Evolutionary conservation across 1,284 basidiomycete species (phyloP).

Genomic region (Irpex sp.): DNA sequence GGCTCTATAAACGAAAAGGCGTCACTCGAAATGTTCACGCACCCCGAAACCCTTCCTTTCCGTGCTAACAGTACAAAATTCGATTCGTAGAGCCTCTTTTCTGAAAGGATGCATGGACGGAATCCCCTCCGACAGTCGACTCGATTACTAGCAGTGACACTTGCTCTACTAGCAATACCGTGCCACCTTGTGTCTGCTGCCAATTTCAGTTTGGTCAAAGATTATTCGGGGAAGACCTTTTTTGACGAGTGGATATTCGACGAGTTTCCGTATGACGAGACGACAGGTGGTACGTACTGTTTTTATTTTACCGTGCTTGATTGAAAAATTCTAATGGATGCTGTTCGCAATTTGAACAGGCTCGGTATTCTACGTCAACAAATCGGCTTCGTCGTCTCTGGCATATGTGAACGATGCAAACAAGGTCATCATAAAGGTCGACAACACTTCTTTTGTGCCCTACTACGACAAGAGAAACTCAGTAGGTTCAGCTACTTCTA

Average conservation of each 20-base stretch:
- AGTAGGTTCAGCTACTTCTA: constrained; percentile 28
- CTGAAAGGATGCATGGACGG: too few species aligned
- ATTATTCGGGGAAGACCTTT: constrained; percentile 42
- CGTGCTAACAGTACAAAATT: too few species aligned
- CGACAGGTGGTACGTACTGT: constrained; percentile 32
- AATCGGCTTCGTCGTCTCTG: constrained; percentile 45
- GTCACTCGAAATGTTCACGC: too few species aligned
- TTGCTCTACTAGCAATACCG: too few species aligned
- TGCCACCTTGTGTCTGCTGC: constrained; percentile 4
- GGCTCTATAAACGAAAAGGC: too few species aligned
- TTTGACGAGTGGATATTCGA: constrained; percentile 56
- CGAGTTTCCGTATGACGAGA: constrained; percentile 43
- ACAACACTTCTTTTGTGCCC: constrained; percentile 49
- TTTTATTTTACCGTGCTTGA: background rate
- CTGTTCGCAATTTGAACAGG: constrained; percentile 28
- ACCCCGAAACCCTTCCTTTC: too few species aligned
- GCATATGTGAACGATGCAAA: constrained; percentile 48
- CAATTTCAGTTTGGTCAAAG: constrained; percentile 25
- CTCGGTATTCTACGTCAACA: constrained; percentile 46
- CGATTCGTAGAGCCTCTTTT: too few species aligned
- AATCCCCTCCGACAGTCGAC: too few species aligned
- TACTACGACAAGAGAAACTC: constrained; percentile 55
- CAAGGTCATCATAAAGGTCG: constrained; percentile 55
- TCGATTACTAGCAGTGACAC: too few species aligned
- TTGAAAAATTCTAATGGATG: too few species aligned